phyloP scores from a whole-genome alignment of 179 eudicot genomes.

The Drosera spatulata region DNA sequence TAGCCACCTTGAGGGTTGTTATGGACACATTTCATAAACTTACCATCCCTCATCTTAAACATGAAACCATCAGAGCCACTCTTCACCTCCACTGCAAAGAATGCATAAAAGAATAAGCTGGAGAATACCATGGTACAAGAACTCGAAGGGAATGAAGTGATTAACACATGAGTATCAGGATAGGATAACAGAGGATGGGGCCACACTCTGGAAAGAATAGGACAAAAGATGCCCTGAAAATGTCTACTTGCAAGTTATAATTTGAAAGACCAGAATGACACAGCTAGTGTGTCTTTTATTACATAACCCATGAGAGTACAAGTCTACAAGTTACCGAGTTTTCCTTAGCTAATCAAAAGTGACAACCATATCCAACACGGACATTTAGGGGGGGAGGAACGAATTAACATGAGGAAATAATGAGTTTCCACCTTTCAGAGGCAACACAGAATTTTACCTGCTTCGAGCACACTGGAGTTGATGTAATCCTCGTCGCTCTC shows the following conservation, averaged over 20 bases:
- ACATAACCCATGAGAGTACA: too few relatives aligned
- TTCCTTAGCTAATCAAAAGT: too few relatives aligned
- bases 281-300: too few relatives aligned
- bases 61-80: slow-evolving; percentile 81
- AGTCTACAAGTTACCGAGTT: too few relatives aligned
- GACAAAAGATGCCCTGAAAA: not conserved
- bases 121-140: not conserved
- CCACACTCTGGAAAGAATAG: not conserved
- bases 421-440: too few relatives aligned
- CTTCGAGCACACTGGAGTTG: slow-evolving; percentile 79
- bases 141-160: not conserved
- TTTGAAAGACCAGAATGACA: too few relatives aligned
- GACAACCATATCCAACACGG: too few relatives aligned
- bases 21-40: slow-evolving; percentile 62
- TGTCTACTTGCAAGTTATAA: too few relatives aligned
- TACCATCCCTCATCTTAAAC: slow-evolving; percentile 87
- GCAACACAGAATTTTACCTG: slow-evolving; percentile 17
- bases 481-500: slow-evolving; percentile 84
- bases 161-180: not conserved
- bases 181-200: not conserved
- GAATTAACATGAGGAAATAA: too few relatives aligned
- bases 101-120: slow-evolving; percentile 8
- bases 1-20: slow-evolving; percentile 81
- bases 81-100: slow-evolving; percentile 72
- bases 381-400: too few relatives aligned